Base-by-base conservation (phyloP, 805 yeast species). In the Starmerella roubikii region DNA sequence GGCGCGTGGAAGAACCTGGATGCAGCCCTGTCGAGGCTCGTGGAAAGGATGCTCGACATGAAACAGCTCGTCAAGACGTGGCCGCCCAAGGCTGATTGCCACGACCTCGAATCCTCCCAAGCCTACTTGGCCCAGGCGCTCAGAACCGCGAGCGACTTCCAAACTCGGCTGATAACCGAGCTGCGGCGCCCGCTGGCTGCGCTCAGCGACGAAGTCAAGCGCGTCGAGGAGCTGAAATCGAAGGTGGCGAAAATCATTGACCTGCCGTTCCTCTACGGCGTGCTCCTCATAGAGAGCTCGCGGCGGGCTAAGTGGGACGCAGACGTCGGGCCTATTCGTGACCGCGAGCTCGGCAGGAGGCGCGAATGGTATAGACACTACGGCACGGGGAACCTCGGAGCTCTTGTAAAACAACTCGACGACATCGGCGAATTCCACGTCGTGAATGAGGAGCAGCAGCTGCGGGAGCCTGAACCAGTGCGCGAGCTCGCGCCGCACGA, bases 311-410 rank as follows among this genome's bases (percentile, higher is more conserved):
- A 32, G 25, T 41, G 44, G 44, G 22, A 13, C 12, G 11, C 31
- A 12, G 45, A 44, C 16, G n/a, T 40, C 31, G 38, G 24, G 15
- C 47, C 76, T 69, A 32, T 71, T 67, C 44, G 94, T 79, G 56
- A 57, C 59, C 35, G 58, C 60, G 38, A 65, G 65, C 39, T 67
- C 85, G 48, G 60, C 22, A 46, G 54, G 5, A 38, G 48, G 22
- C 37, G 63, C 8, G 65, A 67, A 27, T 84, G 94, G 94, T 45
- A 67, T 4, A 62, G 66, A 37, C 76, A 73, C 38, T 79, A 79
- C 39, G 20, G 42, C 16, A 26, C 41, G 15, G 47, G 46, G 9
- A 35, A 51, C n/a, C 42, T 51, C 22, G 49, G 50, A 11, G 23
- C 30, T 5, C 8, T 44, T 4, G 28, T 41, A 19, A 26, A 19